These are phyloP conservation scores for Alternaria arbusti DNA, from an alignment of 2,329 filamentous ascomycete genomes.

Conservation along the genomic window DNA sequence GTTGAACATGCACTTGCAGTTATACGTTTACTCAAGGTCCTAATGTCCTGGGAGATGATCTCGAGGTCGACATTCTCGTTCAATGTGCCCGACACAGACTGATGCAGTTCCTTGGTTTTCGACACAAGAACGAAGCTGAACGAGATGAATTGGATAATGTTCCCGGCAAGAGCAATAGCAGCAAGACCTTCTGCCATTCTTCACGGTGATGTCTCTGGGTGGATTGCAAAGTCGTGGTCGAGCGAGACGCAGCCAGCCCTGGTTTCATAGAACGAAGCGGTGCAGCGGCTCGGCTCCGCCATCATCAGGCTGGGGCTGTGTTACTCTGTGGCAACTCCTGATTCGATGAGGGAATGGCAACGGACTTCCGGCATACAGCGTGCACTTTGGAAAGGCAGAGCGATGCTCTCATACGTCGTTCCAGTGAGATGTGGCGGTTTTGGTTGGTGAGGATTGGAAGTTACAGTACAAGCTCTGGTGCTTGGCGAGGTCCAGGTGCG, in stretches of 20 bases:
- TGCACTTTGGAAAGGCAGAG: neutral
- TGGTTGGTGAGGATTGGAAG: neutral
- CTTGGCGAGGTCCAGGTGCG: neutral
- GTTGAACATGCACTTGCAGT: neutral
- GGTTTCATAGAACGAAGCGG: neutral
- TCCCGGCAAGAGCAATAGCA: neutral
- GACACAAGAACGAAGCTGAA: neutral
- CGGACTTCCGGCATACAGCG: too few relatives aligned
- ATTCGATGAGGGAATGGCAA: neutral
- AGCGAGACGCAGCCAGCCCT: neutral
- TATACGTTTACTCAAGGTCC: rapidly evolving
- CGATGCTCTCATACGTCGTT: neutral
- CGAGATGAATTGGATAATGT: neutral
- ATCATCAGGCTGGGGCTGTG: neutral
- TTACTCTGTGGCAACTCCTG: rapidly evolving
- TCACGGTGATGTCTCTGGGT: too few relatives aligned
- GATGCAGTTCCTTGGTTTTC: neutral
- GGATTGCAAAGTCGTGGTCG: neutral
- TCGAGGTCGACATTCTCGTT: neutral
- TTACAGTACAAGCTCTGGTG: too few relatives aligned
- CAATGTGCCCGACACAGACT: neutral
- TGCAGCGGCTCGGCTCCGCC: too few relatives aligned
- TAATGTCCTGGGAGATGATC: neutral
- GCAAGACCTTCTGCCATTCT: neutral
- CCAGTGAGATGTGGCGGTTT: neutral